A percentile compares a stretch with the other conserved stretches of the same genome.
These are phyloP conservation scores for Pseudogymnoascus sp. DNA, from an alignment of 2,329 filamentous ascomycete genomes.

Conservation along the genomic window DNA sequence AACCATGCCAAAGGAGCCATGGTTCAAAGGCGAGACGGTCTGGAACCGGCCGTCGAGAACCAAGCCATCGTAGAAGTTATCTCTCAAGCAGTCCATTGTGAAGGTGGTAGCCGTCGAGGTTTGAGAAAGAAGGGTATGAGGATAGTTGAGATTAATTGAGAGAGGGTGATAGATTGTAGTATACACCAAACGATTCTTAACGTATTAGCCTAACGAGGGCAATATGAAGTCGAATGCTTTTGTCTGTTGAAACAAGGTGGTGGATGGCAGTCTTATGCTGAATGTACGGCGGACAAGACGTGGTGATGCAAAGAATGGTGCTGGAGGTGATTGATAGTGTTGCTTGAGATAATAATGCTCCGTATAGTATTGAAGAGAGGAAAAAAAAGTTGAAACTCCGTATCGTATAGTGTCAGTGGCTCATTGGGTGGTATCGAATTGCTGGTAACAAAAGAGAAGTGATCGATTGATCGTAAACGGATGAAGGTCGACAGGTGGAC, in stretches of 20 bases:
- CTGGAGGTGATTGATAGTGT: constrained; percentile 29
- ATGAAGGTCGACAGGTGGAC: constrained; percentile 19
- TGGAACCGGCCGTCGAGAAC: constrained; percentile 82
- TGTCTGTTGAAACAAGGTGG: constrained; percentile 29
- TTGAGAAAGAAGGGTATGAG: background rate
- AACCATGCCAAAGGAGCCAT: constrained; percentile 98
- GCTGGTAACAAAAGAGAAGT: constrained; percentile 44
- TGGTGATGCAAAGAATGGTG: constrained; percentile 17
- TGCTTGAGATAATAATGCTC: constrained; percentile 17
- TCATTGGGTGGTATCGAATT: constrained; percentile 36
- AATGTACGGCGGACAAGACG: constrained; percentile 13
- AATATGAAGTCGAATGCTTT: constrained; percentile 19
- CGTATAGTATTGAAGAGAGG: constrained; percentile 22
- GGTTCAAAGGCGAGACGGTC: constrained; percentile 89
- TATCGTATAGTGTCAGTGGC: constrained; percentile 31
- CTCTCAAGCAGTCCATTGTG: constrained; percentile 76
- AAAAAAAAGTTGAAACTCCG: constrained; percentile 28
- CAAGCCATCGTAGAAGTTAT: constrained; percentile 69
- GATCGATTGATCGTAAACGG: constrained; percentile 33
- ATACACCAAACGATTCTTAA: constrained; percentile 28
- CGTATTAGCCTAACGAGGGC: constrained; percentile 16
- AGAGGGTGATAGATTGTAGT: constrained; percentile 6
- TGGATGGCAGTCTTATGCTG: constrained; percentile 16
- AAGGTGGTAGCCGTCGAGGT: constrained; percentile 18
- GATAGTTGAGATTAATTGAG: constrained; percentile 17